These are phyloP conservation scores for Sclerotinia minor DNA, from an alignment of 2,329 filamentous ascomycete species.

Conservation along the genomic window DNA sequence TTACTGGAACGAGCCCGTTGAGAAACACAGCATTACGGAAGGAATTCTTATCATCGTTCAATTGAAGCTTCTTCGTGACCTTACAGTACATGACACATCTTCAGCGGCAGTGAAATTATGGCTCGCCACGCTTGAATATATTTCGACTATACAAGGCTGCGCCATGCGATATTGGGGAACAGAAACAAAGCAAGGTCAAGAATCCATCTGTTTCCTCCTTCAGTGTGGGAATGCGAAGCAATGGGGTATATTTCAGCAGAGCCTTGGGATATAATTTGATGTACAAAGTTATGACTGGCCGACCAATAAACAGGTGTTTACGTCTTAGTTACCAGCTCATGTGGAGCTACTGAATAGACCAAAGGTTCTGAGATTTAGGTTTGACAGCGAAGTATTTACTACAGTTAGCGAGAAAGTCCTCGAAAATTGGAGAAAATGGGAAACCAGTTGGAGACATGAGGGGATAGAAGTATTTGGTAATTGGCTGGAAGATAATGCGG, in stretches of 20 bases:
- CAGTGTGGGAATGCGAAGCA: background rate
- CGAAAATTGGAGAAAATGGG: background rate
- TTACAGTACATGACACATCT: background rate
- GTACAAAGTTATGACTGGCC: background rate
- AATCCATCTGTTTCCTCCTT: background rate
- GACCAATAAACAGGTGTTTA: background rate
- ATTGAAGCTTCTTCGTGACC: background rate
- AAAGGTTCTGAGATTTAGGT: background rate
- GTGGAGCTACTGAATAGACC: background rate
- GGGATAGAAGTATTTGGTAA: background rate
- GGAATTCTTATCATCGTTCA: background rate
- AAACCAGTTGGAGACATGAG: background rate
- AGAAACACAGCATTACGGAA: background rate
- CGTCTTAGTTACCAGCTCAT: background rate
- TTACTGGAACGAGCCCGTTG: background rate
- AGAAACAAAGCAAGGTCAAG: background rate
- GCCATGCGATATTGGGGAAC: background rate
- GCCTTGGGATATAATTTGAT: background rate
- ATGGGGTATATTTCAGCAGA: background rate
- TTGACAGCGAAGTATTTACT: background rate
- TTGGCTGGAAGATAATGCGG: background rate
- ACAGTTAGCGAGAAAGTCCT: background rate
- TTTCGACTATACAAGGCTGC: background rate
- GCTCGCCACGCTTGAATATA: background rate
- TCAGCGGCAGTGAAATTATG: background rate